These are phyloP conservation scores for Dothistroma septosporum DNA, from an alignment of 2,329 filamentous ascomycete species.

Conservation along the genomic window DNA sequence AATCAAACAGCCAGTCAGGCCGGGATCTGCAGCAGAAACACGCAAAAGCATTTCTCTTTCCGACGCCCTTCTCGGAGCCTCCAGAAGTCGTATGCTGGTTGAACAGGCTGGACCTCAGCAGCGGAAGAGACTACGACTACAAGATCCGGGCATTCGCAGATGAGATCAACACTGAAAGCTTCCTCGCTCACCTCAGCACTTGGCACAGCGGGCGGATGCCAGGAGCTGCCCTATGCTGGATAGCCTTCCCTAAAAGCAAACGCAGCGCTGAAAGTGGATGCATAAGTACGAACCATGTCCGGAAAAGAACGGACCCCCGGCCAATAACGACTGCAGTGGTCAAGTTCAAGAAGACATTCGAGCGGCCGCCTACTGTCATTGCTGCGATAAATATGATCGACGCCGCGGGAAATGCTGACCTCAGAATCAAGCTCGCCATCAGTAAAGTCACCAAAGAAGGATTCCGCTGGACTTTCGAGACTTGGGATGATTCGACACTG, in stretches of 20 bases:
- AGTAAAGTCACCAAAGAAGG: constrained; percentile 25
- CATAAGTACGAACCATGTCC: constrained; percentile 27
- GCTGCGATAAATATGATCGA: constrained; percentile 31
- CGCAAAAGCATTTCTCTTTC: constrained; percentile 18
- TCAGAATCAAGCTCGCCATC: constrained; percentile 25
- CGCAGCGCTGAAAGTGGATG: constrained; percentile 25
- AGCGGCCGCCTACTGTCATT: constrained; percentile 25
- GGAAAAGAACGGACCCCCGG: constrained; percentile 13
- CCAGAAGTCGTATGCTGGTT: constrained; percentile 30
- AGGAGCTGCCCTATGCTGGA: constrained; percentile 31
- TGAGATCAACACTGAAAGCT: constrained; percentile 20
- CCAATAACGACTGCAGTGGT: constrained; percentile 19
- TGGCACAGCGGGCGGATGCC: constrained; percentile 29
- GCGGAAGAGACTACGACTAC: constrained; percentile 19
- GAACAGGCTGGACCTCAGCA: constrained; percentile 27
- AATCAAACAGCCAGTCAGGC: background rate
- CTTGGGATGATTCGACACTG: constrained; percentile 21
- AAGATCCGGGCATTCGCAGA: constrained; percentile 25
- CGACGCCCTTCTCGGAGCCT: constrained; percentile 17
- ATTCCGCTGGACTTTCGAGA: constrained; percentile 29
- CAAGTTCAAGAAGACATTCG: constrained; percentile 24
- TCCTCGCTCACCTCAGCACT: constrained; percentile 29
- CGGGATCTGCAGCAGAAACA: constrained; percentile 17
- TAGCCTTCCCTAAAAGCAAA: constrained; percentile 30
- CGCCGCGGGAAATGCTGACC: constrained; percentile 26